Conservation (phyloP, 2,329 filamentous ascomycete genomes). For the Albifimbria verrucaria region DNA sequence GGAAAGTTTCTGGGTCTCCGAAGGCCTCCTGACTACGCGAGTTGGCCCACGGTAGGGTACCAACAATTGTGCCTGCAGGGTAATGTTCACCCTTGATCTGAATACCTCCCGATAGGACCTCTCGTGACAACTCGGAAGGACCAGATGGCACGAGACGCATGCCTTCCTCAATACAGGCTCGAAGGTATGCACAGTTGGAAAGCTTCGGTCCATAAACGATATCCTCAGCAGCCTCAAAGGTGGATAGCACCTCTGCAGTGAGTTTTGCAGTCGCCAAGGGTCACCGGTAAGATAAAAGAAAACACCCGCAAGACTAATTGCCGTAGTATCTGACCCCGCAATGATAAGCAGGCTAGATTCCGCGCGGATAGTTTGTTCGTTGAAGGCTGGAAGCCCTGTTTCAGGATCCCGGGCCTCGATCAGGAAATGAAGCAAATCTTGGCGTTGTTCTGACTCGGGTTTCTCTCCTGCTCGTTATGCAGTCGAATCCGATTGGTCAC, state of each 20-base stretch:
- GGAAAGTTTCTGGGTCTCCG: background rate
- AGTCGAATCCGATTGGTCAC: slow-evolving; percentile 1
- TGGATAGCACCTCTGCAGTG: background rate
- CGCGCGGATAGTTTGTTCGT: background rate
- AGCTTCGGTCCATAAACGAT: slow-evolving; percentile 1
- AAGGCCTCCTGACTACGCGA: background rate
- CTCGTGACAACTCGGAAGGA: background rate
- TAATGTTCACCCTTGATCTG: background rate
- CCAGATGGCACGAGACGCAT: background rate
- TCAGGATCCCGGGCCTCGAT: slow-evolving; percentile 1
- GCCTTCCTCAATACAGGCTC: slow-evolving; percentile 1
- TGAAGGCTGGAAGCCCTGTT: slow-evolving; percentile 1
- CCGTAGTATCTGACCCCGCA: background rate
- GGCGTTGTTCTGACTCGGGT: slow-evolving; percentile 4
- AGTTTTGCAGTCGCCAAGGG: background rate
- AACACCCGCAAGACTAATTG: background rate
- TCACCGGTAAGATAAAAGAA: background rate
- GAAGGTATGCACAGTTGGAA: background rate
- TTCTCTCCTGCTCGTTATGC: background rate
- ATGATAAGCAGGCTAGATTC: slow-evolving; percentile 5
- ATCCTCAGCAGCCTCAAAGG: background rate
- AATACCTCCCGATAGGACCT: background rate
- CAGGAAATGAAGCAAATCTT: slow-evolving; percentile 5
- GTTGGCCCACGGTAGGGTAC: background rate
- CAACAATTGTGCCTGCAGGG: background rate